phyloP scores from a whole-genome alignment of 805 yeast species.

The Ogataea naganishii region DNA sequence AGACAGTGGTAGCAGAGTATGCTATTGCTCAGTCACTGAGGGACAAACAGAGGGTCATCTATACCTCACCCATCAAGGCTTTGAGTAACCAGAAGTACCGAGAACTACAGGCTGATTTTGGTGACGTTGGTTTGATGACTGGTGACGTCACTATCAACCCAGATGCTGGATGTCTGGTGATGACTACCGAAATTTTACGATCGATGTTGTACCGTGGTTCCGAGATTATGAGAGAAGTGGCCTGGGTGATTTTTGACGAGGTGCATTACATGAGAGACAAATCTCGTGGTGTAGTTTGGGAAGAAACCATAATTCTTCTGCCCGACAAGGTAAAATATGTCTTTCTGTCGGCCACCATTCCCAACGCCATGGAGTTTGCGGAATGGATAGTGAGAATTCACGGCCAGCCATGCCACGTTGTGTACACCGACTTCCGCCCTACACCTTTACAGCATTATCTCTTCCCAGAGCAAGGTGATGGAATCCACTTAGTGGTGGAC shows the following conservation, averaged over 20 bases:
- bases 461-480: conserved; percentile 98
- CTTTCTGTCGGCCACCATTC: conserved; percentile 91
- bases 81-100: conserved; percentile 90
- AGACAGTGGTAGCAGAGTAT: conserved; percentile 94
- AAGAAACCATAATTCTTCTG: conserved; percentile 88
- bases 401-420: conserved; percentile 95
- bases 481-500: conserved; percentile 94
- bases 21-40: conserved; percentile 93
- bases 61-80: conserved; percentile 93
- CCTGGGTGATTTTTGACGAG: conserved; percentile 97
- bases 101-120: conserved; percentile 86
- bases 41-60: conserved; percentile 87
- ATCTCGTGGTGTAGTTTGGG: conserved; percentile 99
- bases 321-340: conserved; percentile 97
- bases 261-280: conserved; percentile 98
- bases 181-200: conserved; percentile 97
- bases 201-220: conserved; percentile 97
- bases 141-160: conserved; percentile 99
- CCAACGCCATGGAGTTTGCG: conserved; percentile 97
- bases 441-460: conserved; percentile 96
- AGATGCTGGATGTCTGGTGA: conserved; percentile 94
- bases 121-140: conserved; percentile 97
- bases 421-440: conserved; percentile 97
- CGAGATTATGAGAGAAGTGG: conserved; percentile 97
- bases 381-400: conserved; percentile 97